Base-by-base conservation (phyloP, 2,329 filamentous ascomycete genomes). In the Arthrinium puccinioides region DNA sequence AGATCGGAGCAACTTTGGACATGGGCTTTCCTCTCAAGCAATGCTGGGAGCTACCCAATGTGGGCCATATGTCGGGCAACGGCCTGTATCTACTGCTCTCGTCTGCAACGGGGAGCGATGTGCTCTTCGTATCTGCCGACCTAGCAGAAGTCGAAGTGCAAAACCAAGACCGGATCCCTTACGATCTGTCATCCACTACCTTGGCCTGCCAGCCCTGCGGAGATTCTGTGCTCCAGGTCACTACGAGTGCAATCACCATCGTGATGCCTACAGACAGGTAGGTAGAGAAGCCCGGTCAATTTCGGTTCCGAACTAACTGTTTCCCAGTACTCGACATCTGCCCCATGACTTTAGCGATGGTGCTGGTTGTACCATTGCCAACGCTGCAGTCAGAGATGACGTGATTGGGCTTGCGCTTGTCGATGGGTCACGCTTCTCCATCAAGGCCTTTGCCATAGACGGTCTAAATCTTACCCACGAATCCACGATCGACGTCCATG, bases 1-100 rank as follows among this genome's bases (percentile, higher is more conserved):
- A 73, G 39, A 76, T 86, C 45, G 77, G 74, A 2, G 50, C 77
- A 5, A 72, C 78, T 16, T 61, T 79, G 9, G 69, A 74, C 16
- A 70, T 67, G 29, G 61, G 60, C 7, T 61, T 62, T 6, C 62
- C 66, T 2, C 65, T 76, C 21, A 69, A 65, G 35, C 62, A 69
- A 32, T 69, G 66, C 13, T 82, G 77, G 75, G 60, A 70, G 10
- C 64, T 81, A 21, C 57, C 55, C 1, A 47, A 50, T 19, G 44
- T 50, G 10, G 31, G 44, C 7, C 43, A 43, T 3, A 30, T 26
- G 8, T 23, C 30, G n/a, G 49, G 54, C 6, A 42, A 49, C n/a
- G 54, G 58, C 1, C 61, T 61, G 39, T 55, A 62, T 14, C 54
- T 72, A 10, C 51, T 79, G 2, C 42, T 76, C 5, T 67, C 73